Evolutionary conservation across 2,329 filamentous ascomycete genomes (phyloP).

Genomic region (Diaporthe caulivora): DNA sequence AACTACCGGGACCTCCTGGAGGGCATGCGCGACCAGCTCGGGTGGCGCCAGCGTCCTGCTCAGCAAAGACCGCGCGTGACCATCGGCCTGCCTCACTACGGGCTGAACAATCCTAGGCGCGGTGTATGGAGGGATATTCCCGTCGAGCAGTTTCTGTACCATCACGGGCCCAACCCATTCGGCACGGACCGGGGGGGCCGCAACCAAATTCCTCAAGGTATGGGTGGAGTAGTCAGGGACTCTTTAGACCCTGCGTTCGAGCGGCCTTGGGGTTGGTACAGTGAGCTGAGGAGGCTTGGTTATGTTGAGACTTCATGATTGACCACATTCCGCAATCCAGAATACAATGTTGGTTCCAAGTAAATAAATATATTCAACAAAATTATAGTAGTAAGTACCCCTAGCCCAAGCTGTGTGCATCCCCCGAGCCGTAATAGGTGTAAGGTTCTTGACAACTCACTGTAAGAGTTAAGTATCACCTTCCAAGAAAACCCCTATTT

Average conservation of each 20-base stretch:
- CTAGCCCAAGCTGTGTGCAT: too few relatives aligned
- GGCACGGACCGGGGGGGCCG: background rate
- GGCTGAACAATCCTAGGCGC: background rate
- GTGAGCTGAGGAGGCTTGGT: background rate
- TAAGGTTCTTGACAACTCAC: too few relatives aligned
- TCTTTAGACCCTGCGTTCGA: background rate
- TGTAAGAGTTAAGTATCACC: too few relatives aligned
- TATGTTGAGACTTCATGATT: too few relatives aligned
- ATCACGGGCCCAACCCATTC: background rate
- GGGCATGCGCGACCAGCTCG: slow-evolving; percentile 16
- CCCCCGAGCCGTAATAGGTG: too few relatives aligned
- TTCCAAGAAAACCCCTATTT: too few relatives aligned
- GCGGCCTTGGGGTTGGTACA: background rate
- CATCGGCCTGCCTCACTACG: background rate
- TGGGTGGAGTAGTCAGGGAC: background rate
- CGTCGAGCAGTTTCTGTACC: slow-evolving; percentile 9
- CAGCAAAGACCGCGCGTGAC: background rate
- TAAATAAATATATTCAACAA: too few relatives aligned
- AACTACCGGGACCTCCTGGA: slow-evolving; percentile 6
- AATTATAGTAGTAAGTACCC: too few relatives aligned
- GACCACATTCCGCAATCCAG: too few relatives aligned
- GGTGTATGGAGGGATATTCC: background rate
- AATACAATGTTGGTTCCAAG: too few relatives aligned
- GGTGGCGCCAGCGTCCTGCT: background rate
- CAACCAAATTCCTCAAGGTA: slow-evolving; percentile 1